Conservation (phyloP, 1,139 yeast genomes). For the Pichia kudriavzevii region DNA sequence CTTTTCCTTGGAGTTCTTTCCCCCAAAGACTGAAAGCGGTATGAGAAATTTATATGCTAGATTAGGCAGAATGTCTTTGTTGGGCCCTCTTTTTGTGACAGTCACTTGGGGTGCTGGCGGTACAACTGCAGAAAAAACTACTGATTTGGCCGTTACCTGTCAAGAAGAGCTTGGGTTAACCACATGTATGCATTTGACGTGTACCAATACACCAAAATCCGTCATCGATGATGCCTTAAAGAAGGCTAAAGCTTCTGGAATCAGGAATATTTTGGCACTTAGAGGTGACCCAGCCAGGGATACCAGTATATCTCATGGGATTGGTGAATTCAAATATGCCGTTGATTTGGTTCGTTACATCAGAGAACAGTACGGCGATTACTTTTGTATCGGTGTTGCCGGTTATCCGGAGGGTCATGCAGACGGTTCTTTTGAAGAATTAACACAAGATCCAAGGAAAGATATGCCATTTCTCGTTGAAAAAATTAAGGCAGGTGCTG, state of each 20-base stretch:
- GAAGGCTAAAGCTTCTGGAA: conserved; percentile 68
- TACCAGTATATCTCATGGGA: conserved; percentile 90
- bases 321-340: conserved; percentile 83
- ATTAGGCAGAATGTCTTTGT: conserved; percentile 77
- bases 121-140: conserved; percentile 77
- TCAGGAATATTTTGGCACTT: conserved; percentile 80
- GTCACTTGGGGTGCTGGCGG: conserved; percentile 99
- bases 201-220: conserved; percentile 80
- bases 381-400: conserved; percentile 53
- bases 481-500: conserved; percentile 91
- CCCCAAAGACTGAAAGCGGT: conserved; percentile 82
- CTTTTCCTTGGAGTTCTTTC: conserved; percentile 90
- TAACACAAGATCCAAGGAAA: conserved; percentile 48
- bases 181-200: conserved; percentile 89
- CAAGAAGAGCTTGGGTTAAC: conserved; percentile 71
- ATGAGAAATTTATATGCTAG: conserved; percentile 77
- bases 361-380: conserved; percentile 45
- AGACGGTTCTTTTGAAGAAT: conserved; percentile 58
- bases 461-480: conserved; percentile 75
- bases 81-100: conserved; percentile 84
- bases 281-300: conserved; percentile 96
- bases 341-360: conserved; percentile 80
- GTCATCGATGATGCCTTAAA: conserved; percentile 73
- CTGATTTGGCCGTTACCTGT: conserved; percentile 75
- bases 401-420: conserved; percentile 81